Percentiles rank a stretch among this genome's conserved stretches.
Evolutionary conservation across 2,329 filamentous ascomycete species (phyloP).

Genomic region (Fusarium anthophilum): DNA sequence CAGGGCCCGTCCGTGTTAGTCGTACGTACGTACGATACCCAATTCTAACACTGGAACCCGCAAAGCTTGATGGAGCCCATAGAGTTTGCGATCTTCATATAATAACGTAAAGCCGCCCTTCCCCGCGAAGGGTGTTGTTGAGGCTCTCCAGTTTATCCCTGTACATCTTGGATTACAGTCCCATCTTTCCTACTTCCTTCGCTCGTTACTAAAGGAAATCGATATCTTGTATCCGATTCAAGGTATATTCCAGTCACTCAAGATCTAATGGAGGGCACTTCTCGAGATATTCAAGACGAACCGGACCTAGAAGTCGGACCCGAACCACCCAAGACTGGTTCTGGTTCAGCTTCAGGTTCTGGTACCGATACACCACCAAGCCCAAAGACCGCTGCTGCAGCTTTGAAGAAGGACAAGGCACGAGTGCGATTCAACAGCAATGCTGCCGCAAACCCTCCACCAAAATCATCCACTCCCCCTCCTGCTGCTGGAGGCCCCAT

Average conservation of each 20-base stretch:
- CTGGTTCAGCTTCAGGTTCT: not conserved
- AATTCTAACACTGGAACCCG: not conserved
- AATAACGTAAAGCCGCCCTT: slow-evolving; percentile 28
- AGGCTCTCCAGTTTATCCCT: slow-evolving; percentile 20
- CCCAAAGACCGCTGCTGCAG: slow-evolving; percentile 24
- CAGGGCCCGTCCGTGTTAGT: slow-evolving; percentile 20
- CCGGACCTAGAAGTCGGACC: slow-evolving; percentile 33
- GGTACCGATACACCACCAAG: slow-evolving; percentile 18
- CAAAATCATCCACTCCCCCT: slow-evolving; percentile 20
- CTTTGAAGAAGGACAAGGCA: slow-evolving; percentile 54
- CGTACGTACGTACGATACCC: slow-evolving; percentile 13
- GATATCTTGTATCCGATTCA: not conserved
- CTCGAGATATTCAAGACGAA: slow-evolving; percentile 32
- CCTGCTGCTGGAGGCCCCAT: slow-evolving; percentile 16
- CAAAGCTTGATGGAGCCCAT: slow-evolving; percentile 13
- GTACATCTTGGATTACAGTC: slow-evolving; percentile 18
- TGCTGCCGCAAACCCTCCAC: slow-evolving; percentile 46
- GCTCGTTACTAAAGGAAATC: slow-evolving; percentile 17
- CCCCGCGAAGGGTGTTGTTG: slow-evolving; percentile 14
- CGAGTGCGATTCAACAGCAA: slow-evolving; percentile 61
- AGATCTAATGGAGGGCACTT: slow-evolving; percentile 34
- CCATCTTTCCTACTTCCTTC: slow-evolving; percentile 13
- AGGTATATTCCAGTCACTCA: not conserved
- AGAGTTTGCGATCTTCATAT: slow-evolving; percentile 17
- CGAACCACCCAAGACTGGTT: slow-evolving; percentile 6